Evolutionary conservation across 2,329 filamentous ascomycete genomes (phyloP), one percentile per base, ranked within the genome.

Genomic region (Stachybotrys chlorohalonatus): DNA sequence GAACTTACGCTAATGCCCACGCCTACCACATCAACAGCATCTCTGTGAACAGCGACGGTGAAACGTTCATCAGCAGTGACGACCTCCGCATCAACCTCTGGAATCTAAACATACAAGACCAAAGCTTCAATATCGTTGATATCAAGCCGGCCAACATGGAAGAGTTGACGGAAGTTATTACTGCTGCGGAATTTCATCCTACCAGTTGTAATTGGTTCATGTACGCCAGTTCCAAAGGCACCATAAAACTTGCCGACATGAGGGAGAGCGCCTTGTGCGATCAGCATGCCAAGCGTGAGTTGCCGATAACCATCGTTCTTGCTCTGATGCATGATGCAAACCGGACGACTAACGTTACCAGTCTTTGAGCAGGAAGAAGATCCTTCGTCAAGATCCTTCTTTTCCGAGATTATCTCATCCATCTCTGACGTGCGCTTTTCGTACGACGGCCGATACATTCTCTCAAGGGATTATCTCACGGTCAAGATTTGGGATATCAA

Each of bases 61-160:
- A 99, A 78, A 99, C 94, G 0, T 99, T 97, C 73, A 96, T 99
- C 75, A 96, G 92, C 77, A 96, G 92, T 69, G 94, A 99, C 69
- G 94, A 99, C 70, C 77, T 99, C 59, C 87, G 94, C 59, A 95
- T 99, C 79, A 99, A 99, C 72, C 79, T 99, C 55, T 99, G 94
- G 94, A 97, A 99, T 70, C 79, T 97, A 64, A 97, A 97, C 73
- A 99, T 99, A 60, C 94, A 99, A 71, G 93, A 97, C 65, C 93
- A 97, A 75, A 97, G 94, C 77, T 99, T 99, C 82, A 99, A 99
- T 75, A 99, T 99, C 69, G 94, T 99, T 58, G 94, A 99, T 71
- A 99, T 99, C 79, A 99, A 99, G 74, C 94, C 94, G 8, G 94
- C 94, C 47, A 99, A 99, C 72, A 99, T 99, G 94, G 94, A 99